These are phyloP conservation scores for Penicillium parvum DNA, from an alignment of 495 filamentous ascomycete genomes.

Conservation along the genomic window DNA sequence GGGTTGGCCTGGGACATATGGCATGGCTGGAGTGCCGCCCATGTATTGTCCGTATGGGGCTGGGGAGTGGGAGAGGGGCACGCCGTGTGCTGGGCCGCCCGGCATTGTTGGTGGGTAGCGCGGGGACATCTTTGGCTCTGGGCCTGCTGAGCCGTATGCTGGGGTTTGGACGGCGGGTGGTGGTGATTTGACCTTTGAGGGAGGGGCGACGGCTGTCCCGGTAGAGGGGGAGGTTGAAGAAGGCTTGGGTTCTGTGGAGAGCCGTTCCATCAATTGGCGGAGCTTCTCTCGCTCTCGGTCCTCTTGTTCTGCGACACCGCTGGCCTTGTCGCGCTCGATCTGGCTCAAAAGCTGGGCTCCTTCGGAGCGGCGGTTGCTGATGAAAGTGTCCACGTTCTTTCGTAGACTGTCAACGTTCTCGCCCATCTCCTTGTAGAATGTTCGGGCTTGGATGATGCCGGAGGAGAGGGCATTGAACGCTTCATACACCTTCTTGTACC, in stretches of 20 bases:
- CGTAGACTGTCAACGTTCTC: conserved; percentile 92
- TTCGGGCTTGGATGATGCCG: conserved; percentile 78
- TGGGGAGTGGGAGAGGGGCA: conserved; percentile 37
- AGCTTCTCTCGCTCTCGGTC: conserved; percentile 82
- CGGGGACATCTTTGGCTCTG: conserved; percentile 41
- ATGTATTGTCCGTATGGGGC: conserved; percentile 43
- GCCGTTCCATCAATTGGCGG: conserved; percentile 88
- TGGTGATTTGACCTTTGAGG: conserved; percentile 38
- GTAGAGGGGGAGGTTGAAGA: conserved; percentile 40
- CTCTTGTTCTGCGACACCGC: conserved; percentile 66
- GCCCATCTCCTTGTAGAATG: conserved; percentile 92
- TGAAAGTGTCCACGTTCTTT: conserved; percentile 95
- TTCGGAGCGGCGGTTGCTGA: conserved; percentile 88
- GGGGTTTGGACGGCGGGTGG: conserved; percentile 41
- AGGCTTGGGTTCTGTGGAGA: conserved; percentile 67
- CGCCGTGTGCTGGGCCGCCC: conserved; percentile 23
- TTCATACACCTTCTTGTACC: conserved; percentile 88
- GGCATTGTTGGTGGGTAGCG: conserved; percentile 42
- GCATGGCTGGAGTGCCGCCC: conserved; percentile 19
- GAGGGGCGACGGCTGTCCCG: conserved; percentile 34
- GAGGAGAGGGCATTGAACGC: conserved; percentile 87
- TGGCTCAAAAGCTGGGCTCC: conserved; percentile 82
- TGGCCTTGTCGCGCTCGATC: conserved; percentile 76
- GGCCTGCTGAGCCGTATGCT: conserved; percentile 33
- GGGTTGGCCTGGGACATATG: conserved; percentile 33